phyloP scores from a whole-genome alignment of 2,329 filamentous ascomycete genomes.

The Grosmannia huntii region DNA sequence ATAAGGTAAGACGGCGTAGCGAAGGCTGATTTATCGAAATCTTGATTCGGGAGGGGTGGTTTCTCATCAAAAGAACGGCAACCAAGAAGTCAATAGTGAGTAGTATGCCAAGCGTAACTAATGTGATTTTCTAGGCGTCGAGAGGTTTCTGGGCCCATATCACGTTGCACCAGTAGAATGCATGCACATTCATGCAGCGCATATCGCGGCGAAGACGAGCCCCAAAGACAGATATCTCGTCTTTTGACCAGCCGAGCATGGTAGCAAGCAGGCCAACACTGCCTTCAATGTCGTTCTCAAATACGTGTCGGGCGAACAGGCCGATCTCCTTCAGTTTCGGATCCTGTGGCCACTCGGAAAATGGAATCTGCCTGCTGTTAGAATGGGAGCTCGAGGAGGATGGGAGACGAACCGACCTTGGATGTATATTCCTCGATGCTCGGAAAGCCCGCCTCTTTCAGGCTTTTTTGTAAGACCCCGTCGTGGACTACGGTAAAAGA shows the following conservation, averaged over 20 bases:
- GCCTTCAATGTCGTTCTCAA: constrained; percentile 10
- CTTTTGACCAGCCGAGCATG: constrained; percentile 9
- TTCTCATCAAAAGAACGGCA: no score
- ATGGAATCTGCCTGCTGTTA: constrained; percentile 9
- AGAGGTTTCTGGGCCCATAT: constrained; percentile 10
- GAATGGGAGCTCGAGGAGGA: not conserved
- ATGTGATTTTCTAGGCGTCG: not conserved
- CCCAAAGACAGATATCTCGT: constrained; percentile 8
- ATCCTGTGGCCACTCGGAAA: constrained; percentile 22
- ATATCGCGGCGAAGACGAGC: constrained; percentile 10
- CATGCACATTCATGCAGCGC: constrained; percentile 6
- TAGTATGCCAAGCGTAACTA: no score
- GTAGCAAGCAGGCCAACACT: constrained; percentile 7
- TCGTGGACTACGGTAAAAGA: not conserved
- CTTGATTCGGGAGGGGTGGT: no score
- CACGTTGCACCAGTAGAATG: constrained; percentile 5
- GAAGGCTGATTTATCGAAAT: no score
- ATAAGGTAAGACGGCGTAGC: no score
- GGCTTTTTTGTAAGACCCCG: not conserved
- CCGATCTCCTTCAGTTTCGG: constrained; percentile 16
- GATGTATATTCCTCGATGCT: no score
- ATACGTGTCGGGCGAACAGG: constrained; percentile 4
- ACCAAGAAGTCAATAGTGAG: no score
- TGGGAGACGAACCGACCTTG: no score
- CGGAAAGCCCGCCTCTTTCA: no score